Evolutionary conservation across 352 stramenopile genomes (phyloP).

Genomic region (Elongisporangium anandrum): DNA sequence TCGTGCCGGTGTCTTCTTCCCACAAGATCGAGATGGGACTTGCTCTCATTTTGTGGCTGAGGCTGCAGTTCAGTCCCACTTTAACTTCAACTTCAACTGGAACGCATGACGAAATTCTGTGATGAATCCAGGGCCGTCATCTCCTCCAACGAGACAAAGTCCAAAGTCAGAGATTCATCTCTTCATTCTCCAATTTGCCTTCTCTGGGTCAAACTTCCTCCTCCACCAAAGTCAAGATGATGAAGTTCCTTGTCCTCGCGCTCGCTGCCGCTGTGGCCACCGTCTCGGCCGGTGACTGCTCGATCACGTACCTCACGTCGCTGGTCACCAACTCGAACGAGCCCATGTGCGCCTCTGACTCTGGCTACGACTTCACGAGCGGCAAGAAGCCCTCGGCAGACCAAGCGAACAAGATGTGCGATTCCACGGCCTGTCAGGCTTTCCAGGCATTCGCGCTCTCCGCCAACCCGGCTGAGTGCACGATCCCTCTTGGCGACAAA

Average conservation of each 20-base stretch:
- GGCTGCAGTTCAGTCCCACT: neutral
- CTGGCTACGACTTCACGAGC: constrained; percentile 21
- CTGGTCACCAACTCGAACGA: constrained; percentile 22
- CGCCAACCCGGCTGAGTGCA: constrained; percentile 19
- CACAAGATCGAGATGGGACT: neutral
- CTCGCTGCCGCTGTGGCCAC: constrained; percentile 12
- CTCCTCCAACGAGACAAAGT: too few species aligned
- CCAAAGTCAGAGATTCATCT: too few species aligned
- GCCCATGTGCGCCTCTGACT: constrained; percentile 18
- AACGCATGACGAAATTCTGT: neutral
- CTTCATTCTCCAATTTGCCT: neutral
- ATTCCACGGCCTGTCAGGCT: constrained; percentile 12
- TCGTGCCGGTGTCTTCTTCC: neutral
- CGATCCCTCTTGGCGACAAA: constrained; percentile 20
- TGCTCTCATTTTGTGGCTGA: neutral
- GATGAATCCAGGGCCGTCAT: neutral
- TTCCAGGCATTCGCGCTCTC: constrained; percentile 13
- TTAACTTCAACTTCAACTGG: neutral
- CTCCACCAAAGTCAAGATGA: neutral
- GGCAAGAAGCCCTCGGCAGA: constrained; percentile 14
- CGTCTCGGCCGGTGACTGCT: constrained; percentile 17
- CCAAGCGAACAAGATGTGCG: constrained; percentile 18
- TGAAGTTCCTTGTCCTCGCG: constrained; percentile 1
- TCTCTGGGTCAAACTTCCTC: neutral
- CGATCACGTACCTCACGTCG: constrained; percentile 10